phyloP scores from a whole-genome alignment of 192 early-diverging fungal species.

The Linnemannia schmuckeri region DNA sequence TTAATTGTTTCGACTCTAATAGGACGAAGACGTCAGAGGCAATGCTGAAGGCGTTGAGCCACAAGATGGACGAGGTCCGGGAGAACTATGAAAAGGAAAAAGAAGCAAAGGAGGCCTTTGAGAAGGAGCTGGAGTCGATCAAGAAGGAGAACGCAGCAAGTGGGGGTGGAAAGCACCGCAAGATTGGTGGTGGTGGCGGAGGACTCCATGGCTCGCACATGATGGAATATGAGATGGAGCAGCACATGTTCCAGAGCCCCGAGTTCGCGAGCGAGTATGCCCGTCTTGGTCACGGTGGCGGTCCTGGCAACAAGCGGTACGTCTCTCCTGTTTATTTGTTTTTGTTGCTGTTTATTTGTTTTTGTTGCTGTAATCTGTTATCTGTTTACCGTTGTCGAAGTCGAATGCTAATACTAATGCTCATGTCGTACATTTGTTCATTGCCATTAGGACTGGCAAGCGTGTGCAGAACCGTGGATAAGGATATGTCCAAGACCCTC shows the following conservation, averaged over 20 bases:
- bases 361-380: background rate
- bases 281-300: constrained; percentile 24
- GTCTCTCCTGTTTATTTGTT: background rate
- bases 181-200: background rate
- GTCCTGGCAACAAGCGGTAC: constrained; percentile 21
- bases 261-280: constrained; percentile 39
- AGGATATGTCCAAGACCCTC: background rate
- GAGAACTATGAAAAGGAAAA: constrained; percentile 59
- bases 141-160: constrained; percentile 51
- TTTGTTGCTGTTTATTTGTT: background rate
- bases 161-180: constrained; percentile 46
- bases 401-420: background rate
- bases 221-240: constrained; percentile 56
- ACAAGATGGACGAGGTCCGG: constrained; percentile 64
- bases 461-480: constrained; percentile 41
- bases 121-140: constrained; percentile 60
- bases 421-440: background rate
- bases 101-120: constrained; percentile 57
- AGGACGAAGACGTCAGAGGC: constrained; percentile 70
- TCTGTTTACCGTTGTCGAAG: background rate
- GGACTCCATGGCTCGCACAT: constrained; percentile 13
- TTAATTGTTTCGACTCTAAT: constrained; percentile 5
- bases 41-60: constrained; percentile 66
- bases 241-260: constrained; percentile 45
- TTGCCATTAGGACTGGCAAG: constrained; percentile 22